phyloP scores from a whole-genome alignment of 1,284 basidiomycete genomes.

The Cryptococcus wingfieldii region DNA sequence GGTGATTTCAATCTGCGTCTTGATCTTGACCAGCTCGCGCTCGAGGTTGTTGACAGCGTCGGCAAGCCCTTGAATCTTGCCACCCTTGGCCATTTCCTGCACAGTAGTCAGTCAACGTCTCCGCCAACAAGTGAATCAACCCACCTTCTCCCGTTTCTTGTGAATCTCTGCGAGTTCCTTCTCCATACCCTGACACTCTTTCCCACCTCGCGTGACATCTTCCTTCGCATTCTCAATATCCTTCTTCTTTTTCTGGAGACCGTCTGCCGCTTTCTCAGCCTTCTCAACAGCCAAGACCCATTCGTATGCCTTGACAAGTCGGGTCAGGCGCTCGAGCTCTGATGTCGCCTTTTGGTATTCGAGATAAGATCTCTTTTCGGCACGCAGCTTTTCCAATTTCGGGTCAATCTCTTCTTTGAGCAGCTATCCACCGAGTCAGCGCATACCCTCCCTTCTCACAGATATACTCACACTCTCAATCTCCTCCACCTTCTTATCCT shows the following conservation, averaged over 20 bases:
- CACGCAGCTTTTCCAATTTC: conserved; percentile 84
- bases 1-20: conserved; percentile 82
- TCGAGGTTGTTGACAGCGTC: conserved; percentile 74
- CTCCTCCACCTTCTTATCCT: conserved; percentile 93
- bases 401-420: conserved; percentile 90
- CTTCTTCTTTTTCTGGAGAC: conserved; percentile 38
- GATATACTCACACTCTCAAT: conserved; percentile 58
- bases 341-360: conserved; percentile 85
- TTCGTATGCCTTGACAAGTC: conserved; percentile 82
- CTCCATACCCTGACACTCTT: conserved; percentile 54
- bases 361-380: conserved; percentile 84
- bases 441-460: neutral
- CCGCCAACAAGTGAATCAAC: neutral
- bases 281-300: conserved; percentile 71
- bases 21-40: conserved; percentile 79
- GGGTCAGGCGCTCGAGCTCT: conserved; percentile 84
- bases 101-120: neutral
- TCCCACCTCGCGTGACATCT: conserved; percentile 51
- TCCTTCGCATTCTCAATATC: conserved; percentile 43
- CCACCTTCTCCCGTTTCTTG: conserved; percentile 56
- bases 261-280: conserved; percentile 47
- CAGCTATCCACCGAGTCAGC: conserved; percentile 45
- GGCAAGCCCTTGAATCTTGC: conserved; percentile 72
- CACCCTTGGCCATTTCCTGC: conserved; percentile 62
- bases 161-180: conserved; percentile 63